These are phyloP conservation scores for Phytopythium ostracodes DNA, from an alignment of 352 stramenopile species.

Conservation along the genomic window DNA sequence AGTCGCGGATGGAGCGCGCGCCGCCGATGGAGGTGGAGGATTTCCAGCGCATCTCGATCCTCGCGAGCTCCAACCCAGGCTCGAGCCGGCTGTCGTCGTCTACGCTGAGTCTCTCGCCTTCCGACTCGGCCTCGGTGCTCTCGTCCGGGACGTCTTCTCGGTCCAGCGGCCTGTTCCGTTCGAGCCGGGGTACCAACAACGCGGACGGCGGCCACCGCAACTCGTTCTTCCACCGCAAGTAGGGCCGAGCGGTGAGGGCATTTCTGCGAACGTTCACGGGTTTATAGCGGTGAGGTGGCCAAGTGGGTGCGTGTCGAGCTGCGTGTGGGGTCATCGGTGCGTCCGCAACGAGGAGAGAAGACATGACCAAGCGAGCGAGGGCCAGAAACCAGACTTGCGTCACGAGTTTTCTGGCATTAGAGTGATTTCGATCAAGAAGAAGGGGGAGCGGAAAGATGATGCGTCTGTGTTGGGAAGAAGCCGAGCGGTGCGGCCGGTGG, in stretches of 20 bases:
- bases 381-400: constrained; percentile 3
- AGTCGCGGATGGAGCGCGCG: constrained; percentile 26
- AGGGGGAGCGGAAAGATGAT: not conserved
- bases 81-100: constrained; percentile 46
- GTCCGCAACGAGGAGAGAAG: not conserved
- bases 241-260: constrained; percentile 7
- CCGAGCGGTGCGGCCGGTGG: not conserved
- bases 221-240: constrained; percentile 68
- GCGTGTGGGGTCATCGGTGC: not conserved
- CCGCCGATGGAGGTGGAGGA: constrained; percentile 52
- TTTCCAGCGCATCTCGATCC: constrained; percentile 68
- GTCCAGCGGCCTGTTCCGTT: constrained; percentile 48
- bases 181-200: constrained; percentile 24
- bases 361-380: not conserved
- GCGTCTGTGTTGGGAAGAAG: constrained; percentile 3
- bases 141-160: constrained; percentile 31
- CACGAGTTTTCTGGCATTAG: constrained; percentile 1
- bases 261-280: constrained; percentile 7
- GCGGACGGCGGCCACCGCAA: constrained; percentile 29
- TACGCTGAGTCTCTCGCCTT: constrained; percentile 47
- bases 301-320: not conserved
- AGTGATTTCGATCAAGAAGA: constrained; percentile 10
- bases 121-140: constrained; percentile 33
- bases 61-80: constrained; percentile 30
- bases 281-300: not conserved